Evolutionary conservation across 2,329 filamentous ascomycete species (phyloP), one percentile per base, ranked within the genome.

Genomic region (Huntiella abstrusa): DNA sequence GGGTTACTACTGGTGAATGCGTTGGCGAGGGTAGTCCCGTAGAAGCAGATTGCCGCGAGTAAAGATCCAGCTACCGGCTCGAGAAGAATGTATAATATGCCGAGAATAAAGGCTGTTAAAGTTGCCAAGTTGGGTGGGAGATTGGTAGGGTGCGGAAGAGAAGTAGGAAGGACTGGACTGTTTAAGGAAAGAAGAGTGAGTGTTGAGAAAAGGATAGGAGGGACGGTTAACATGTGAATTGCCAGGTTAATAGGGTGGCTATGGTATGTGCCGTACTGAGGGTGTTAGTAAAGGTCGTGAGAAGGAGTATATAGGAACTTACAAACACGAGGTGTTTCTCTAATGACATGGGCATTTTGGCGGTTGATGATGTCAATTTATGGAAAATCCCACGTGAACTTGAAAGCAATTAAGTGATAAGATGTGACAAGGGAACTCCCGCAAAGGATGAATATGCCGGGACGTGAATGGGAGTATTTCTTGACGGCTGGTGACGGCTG

Each of bases 51-150:
- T 3, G 83, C 73, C 4, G 83, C 77, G 37, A 94, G 66, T 22
- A 83, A 65, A 8, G 75, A 77, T 43, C 91, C 91, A 8, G 91
- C 91, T 1, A 96, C 85, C 1, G 91, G 91, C 59, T 98, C 91
- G 57, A 98, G 79, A 16, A 98, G 73, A 41, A 96, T 70, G 59
- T 96, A 98, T 47, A 95, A 73, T 2, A 71, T 71, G 34, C 80
- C 73, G 63, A 91, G 95, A 22, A 78, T 57, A 45, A 75, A 69
- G 33, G 77, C 75, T 39, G 65, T 64, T 47, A 82, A 72, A 10
- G 74, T 84, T 52, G 73, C 75, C 38, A 76, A 64, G 53, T 76
- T 87, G 49, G 77, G 72, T 12, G 72, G 68, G 51, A 79, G 71
- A 55, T 82, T 76, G 6, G 41, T 34, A 22, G 80, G 77, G 13